A percentile compares a stretch with the other conserved stretches of the same genome.
Evolutionary conservation across 2,329 filamentous ascomycete species (phyloP).

Genomic region (Ceratocystiopsis sp.): DNA sequence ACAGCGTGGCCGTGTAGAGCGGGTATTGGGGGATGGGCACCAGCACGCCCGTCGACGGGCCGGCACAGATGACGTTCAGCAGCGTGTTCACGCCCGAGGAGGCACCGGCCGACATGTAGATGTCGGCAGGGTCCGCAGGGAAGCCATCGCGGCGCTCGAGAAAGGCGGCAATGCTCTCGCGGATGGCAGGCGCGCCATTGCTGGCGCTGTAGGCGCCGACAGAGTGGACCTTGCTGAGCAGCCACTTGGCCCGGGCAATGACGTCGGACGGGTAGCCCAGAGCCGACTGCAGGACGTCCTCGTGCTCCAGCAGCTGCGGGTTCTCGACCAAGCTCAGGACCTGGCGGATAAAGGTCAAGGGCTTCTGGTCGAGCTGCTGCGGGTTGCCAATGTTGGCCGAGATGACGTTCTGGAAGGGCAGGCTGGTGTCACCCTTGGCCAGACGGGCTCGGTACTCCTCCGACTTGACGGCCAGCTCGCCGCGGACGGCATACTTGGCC

Average conservation of each 20-base stretch:
- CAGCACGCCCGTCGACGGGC: conserved; percentile 62
- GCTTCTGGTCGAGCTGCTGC: conserved; percentile 97
- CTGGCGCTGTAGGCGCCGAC: conserved; percentile 95
- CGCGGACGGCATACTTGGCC: conserved; percentile 91
- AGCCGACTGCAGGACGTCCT: conserved; percentile 55
- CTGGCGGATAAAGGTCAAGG: conserved; percentile 97
- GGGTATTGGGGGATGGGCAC: conserved; percentile 97
- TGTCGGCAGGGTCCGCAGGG: conserved; percentile 58
- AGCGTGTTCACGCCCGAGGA: conserved; percentile 91
- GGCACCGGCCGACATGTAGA: conserved; percentile 84
- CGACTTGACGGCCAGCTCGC: conserved; percentile 84
- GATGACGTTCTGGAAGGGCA: conserved; percentile 84
- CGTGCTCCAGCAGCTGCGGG: conserved; percentile 65
- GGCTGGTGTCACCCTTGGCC: conserved; percentile 32
- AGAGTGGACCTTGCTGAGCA: conserved; percentile 71
- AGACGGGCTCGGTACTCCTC: conserved; percentile 75
- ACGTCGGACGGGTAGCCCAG: conserved; percentile 87
- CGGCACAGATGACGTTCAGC: conserved; percentile 72
- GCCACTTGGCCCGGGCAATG: conserved; percentile 61
- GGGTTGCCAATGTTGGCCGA: conserved; percentile 98
- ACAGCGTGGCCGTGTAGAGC: conserved; percentile 84
- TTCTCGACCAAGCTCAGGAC: conserved; percentile 88
- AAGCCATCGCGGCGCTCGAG: conserved; percentile 87
- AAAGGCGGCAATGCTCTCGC: conserved; percentile 80
- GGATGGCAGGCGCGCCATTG: conserved; percentile 71